Percentiles rank a stretch among this genome's conserved stretches.
These are phyloP conservation scores for Pichia scutulata DNA, from an alignment of 805 yeast species.

Conservation along the genomic window DNA sequence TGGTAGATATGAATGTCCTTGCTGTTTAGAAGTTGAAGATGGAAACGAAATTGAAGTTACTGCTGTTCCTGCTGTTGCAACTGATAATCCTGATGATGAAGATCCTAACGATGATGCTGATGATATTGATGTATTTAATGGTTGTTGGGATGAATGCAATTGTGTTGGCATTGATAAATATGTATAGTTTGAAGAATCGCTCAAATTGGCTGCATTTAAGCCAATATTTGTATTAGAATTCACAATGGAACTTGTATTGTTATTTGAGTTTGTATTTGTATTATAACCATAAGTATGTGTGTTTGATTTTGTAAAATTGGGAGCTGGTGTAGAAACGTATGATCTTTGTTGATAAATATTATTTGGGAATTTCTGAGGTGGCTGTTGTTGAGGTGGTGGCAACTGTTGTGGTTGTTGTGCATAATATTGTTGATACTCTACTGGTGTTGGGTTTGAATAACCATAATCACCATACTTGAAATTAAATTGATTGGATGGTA, in stretches of 20 bases:
- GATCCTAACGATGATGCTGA: not conserved
- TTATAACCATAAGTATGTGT: not conserved
- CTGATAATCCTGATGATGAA: not conserved
- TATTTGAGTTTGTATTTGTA: not conserved
- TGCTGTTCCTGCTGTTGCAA: not conserved
- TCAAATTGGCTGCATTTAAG: not conserved
- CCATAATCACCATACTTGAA: not conserved
- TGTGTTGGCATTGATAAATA: not conserved
- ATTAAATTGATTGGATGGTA: not conserved
- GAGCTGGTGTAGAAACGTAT: slow-evolving; percentile 7
- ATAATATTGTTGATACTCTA: not conserved
- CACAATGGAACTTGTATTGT: too few species aligned
- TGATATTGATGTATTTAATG: not conserved
- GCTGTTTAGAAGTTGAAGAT: not conserved
- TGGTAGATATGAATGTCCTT: not conserved
- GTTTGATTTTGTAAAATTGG: not conserved
- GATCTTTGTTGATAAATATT: not conserved
- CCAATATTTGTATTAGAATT: not conserved
- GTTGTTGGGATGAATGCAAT: not conserved
- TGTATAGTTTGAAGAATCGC: not conserved
- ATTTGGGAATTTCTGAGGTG: slow-evolving; percentile 15
- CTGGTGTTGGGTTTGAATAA: not conserved
- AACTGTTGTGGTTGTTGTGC: not conserved
- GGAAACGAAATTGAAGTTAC: not conserved
- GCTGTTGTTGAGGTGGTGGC: not conserved